These are phyloP conservation scores for Centrapalus pauciflorus DNA, from an alignment of 129 eudicot species.

Conservation along the genomic window DNA sequence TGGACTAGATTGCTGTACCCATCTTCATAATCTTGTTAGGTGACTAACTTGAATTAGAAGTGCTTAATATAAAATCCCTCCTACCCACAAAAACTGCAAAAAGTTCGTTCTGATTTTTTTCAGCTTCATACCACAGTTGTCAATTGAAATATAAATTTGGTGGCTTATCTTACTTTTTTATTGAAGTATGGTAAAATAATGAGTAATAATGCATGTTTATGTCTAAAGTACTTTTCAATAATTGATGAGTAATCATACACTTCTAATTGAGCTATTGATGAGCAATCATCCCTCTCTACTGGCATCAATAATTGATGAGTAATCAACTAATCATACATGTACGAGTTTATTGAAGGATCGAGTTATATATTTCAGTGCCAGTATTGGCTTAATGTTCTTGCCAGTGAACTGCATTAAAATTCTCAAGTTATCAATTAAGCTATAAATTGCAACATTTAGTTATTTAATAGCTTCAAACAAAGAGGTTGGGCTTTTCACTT, in stretches of 20 bases:
- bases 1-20: constrained; percentile 6
- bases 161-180: neutral
- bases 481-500: neutral
- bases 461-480: neutral
- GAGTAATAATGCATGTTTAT: constrained; percentile 5
- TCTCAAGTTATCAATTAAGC: neutral
- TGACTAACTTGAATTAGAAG: neutral
- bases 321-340: neutral
- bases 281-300: neutral
- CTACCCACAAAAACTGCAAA: no score
- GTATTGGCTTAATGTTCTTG: no score
- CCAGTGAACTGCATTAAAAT: neutral
- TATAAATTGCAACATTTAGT: neutral
- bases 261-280: neutral
- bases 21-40: neutral
- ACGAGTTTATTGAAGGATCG: neutral
- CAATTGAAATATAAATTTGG: no score
- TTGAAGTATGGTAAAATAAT: neutral
- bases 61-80: neutral
- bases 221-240: neutral
- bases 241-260: neutral
- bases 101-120: no score
- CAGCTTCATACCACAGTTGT: no score
- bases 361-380: neutral
- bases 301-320: constrained; percentile 2